Base-by-base conservation (phyloP, 148 eudicot genomes). In the Tetragonia tetragonoides region DNA sequence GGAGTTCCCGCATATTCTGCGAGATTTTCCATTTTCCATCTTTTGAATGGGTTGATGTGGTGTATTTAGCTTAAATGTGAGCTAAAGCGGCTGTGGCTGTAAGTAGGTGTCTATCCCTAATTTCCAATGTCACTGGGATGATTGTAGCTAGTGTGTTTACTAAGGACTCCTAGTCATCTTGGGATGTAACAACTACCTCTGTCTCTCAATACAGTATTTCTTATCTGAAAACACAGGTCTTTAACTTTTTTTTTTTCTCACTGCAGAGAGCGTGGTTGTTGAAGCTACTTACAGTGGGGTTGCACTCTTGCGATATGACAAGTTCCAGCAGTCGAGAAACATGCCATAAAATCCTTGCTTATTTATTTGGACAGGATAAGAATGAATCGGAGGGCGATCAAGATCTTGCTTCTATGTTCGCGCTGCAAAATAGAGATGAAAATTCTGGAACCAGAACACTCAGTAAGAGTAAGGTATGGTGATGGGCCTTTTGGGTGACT, bases 221-320 rank as follows among this genome's bases (percentile, higher is more conserved):
- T 10, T 49, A 2, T 49, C 53, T 9, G 12, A 2, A 49, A 49
- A 9, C 53, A 49, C 53, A 44, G 6, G 56, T 14, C 17, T 56
- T 56, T 18, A 11, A 56, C 12, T 60, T 17, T 8, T 60, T 17
- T 8, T 60, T n/a, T 60, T 8, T n/a, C 62, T 21, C 17, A 82
- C 72, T 80, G 57, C 87, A 93, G 97, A 88, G 97, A 85, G 99
- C 97, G 6, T 95, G 99, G 99, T 70, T 95, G 80, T 89, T 93
- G 89, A 95, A 95, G 86, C 97, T 95, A 79, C 86, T 90, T 69
- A 88, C 97, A 7, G 85, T 95, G 53, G 97, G 89, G 80, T 80
- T 95, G 83, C 97, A 93, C 81, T 75, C 86, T 66, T 92, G 91
- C 41, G 95, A 93, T 83, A 73, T 88, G 83, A 70, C 87, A 53